Evolutionary conservation across 139 green algal species (phyloP), one percentile per base, ranked within the genome.

Genomic region (Chlorella sp.): DNA sequence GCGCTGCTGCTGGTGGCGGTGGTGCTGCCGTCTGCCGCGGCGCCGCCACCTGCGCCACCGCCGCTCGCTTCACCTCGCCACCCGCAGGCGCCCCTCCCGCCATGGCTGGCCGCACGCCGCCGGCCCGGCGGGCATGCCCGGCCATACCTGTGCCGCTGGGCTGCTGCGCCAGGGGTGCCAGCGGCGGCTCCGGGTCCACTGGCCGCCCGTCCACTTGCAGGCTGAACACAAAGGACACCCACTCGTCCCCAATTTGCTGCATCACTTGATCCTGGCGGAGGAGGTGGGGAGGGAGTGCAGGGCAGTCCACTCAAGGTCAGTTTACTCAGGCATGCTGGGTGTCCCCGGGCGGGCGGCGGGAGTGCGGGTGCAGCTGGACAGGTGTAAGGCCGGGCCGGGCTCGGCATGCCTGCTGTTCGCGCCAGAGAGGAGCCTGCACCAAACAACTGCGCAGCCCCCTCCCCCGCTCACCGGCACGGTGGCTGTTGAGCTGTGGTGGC

Each of bases 151-250:
- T n/a, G 2, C 62, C 9, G 58, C 43, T n/a, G 54, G 60, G 48
- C 38, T 41, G 40, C 24, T 16, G 6, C 26, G 44, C 62, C 34
- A 80, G 65, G 20, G 68, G 83, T 54, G 34, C 51, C 69, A 87
- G 81, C 24, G 76, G 41, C 14, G 83, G 40, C 56, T 90, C 87
- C n/a, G 87, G 87, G 41, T 84, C 75, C 36, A 92, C 67, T 36
- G 74, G 24, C 84, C 84, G 86, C 34, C 93, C 93, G 26, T 88
- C 88, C 20, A 96, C 89, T 80, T 94, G 77, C 43, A 76, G n/a
- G 13, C 28, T 94, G 89, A 99, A 99, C 56, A 98, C 88, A 88
- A 99, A 99, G 68, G 80, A 93, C 11, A 99, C 91, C 79, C 94
- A 89, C 34, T 90, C 83, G 1, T 56, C 84, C 0, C 88, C 90